Conservation (phyloP, 2,329 filamentous ascomycete species). For the Lasiodiplodia sp. region DNA sequence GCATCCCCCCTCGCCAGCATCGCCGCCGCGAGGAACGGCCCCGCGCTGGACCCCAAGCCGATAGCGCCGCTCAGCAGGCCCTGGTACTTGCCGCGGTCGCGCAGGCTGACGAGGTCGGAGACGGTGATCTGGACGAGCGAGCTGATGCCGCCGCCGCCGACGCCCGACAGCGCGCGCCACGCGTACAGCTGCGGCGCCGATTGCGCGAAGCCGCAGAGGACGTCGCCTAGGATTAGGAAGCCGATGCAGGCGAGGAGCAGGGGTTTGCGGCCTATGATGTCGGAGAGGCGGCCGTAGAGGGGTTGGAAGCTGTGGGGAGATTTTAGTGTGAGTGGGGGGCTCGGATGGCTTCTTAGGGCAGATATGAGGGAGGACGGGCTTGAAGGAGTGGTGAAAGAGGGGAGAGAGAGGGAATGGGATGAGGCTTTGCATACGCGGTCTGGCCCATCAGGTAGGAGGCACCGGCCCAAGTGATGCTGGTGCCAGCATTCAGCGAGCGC, state of each 20-base stretch:
- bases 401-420: not conserved
- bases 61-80: constrained; percentile 39
- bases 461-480: constrained; percentile 13
- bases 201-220: constrained; percentile 58
- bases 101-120: constrained; percentile 58
- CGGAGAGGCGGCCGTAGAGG: constrained; percentile 59
- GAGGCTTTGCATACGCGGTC: constrained; percentile 40
- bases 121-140: constrained; percentile 58
- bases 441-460: constrained; percentile 41
- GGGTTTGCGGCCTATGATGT: constrained; percentile 60
- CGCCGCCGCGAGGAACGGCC: constrained; percentile 42
- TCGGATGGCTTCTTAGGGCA: too few species aligned
- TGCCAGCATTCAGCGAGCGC: not conserved
- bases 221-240: constrained; percentile 62
- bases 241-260: constrained; percentile 47
- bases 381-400: too few species aligned
- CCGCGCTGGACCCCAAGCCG: constrained; percentile 39
- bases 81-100: constrained; percentile 52
- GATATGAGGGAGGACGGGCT: too few species aligned
- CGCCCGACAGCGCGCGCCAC: constrained; percentile 63
- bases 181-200: constrained; percentile 58
- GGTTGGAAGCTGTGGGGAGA: constrained; percentile 51
- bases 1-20: constrained; percentile 32
- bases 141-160: constrained; percentile 57
- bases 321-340: not conserved